A percentile compares a stretch with the other conserved stretches of the same genome.
Conservation (phyloP, 2,329 filamentous ascomycete species). For the Trichoderma koningii region DNA sequence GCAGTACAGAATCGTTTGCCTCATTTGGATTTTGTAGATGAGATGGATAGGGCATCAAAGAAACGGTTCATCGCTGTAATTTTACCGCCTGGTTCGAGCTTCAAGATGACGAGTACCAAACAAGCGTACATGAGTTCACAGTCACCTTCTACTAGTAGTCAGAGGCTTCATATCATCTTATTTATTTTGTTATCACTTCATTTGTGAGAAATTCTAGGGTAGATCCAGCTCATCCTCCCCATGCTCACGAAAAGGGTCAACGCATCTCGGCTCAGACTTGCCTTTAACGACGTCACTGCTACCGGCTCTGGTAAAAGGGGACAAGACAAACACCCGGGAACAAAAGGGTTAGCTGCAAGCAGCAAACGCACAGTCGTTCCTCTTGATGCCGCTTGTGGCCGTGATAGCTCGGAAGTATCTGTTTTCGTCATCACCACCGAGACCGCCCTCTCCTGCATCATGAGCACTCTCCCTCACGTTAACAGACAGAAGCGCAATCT, state of each 20-base stretch:
- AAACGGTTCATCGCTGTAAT: no score
- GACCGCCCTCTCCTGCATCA: background rate
- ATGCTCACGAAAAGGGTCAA: background rate
- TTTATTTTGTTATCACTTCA: background rate
- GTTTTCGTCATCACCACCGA: constrained; percentile 66
- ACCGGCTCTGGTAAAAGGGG: constrained; percentile 30
- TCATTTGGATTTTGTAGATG: no score
- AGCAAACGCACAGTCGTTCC: constrained; percentile 52
- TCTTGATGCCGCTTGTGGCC: constrained; percentile 29
- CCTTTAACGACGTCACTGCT: constrained; percentile 60
- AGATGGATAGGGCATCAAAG: no score
- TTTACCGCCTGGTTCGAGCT: no score
- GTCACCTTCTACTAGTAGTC: background rate
- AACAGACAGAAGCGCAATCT: background rate
- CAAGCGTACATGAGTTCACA: background rate
- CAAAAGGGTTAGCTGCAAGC: constrained; percentile 49
- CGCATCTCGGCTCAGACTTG: constrained; percentile 61
- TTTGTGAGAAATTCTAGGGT: background rate
- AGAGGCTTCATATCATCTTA: background rate
- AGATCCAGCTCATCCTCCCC: background rate
- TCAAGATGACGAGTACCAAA: no score
- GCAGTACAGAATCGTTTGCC: no score
- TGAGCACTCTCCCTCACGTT: background rate
- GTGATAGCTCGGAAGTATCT: constrained; percentile 73
- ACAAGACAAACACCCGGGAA: constrained; percentile 29